Evolutionary conservation across 2,329 filamentous ascomycete species (phyloP), one percentile per base, ranked within the genome.

Genomic region (Colletotrichum scovillei): DNA sequence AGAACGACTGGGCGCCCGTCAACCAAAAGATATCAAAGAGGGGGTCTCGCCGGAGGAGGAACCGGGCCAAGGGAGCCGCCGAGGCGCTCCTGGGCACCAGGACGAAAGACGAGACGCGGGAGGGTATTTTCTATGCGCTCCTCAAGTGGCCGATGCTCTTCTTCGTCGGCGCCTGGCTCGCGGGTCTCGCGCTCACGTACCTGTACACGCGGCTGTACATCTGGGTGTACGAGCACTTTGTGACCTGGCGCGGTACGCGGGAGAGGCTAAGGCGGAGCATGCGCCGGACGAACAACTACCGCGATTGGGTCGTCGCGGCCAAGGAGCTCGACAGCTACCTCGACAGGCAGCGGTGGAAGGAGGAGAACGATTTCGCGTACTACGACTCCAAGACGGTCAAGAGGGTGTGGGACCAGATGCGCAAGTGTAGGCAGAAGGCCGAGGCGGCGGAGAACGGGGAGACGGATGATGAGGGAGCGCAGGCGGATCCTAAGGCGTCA

Each of bases 1-100:
- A 97, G 80, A 97, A 97, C 81, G 97, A 99, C 86, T 99, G 97
- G 97, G 92, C 94, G 19, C 97, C 97, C 0, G 91, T 98, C 14
- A 92, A 93, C 77, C 91, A 96, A 80, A 92, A 89, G 70, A 88
- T 95, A 26, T 80, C 85, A 77, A 86, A 82, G 78, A 49, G 71
- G n/a, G 71, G 67, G 7, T 73, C 71, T 19, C 80, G 82, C 82
- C 75, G 78, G 72, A 82, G 79, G 74, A 81, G 79, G 77, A 83
- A 76, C 63, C 85, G 85, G 49, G 81, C 78, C 46, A 79, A 78
- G 71, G 87, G 85, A 35, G 79, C 80, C 0, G 82, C 81, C 6
- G 79, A 84, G 56, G 82, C 82, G 1, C 78, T 86, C 2, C 76
- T 88, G 7, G 88, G 89, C 35, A 88, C 88, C 24, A 87, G 93